Evolutionary conservation across 208 protist species (phyloP), one percentile per base, ranked within the genome.

Genomic region (Leishmania lainsoni): DNA sequence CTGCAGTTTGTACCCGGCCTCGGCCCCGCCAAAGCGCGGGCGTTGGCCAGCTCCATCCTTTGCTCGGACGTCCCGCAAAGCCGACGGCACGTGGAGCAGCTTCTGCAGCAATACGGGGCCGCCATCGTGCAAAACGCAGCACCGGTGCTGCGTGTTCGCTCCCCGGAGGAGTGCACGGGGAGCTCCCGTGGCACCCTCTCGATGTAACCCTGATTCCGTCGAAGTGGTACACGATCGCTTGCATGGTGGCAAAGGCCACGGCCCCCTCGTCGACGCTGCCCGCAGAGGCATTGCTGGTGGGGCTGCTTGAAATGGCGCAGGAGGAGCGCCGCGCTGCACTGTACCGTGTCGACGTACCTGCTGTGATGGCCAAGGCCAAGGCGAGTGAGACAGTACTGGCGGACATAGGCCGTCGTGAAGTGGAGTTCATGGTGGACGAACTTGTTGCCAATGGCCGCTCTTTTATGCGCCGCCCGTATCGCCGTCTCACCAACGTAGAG

Each of bases 1-100:
- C 66, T 97, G 71, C 94, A 97, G 88, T 97, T 97, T 76, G 79
- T 97, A 20, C 82, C 92, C 8, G 94, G 94, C n/a, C 85, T 97
- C 58, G 94, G 92, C 22, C 81, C 84, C 5, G 76, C 72, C 49
- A 92, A 92, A 70, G 90, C 92, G 16, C 86, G 83, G 0, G 88
- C 88, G 52, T 39, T 95, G 10, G 78, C 87, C 22, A 76, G 87
- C 42, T 42, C 89, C 14, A 20, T 91, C 32, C 76, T 61, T 9
- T 71, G 83, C 16, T 29, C 65, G 17, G 80, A 83, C 51, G 76
- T 87, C 10, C 71, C 76, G 14, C 91, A 83, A 78, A 88, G 92
- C 35, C 69, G 83, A 16, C 82, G 72, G 58, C 83, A 93, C 35
- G 58, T 84, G n/a, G 69, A 65, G n/a, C 63, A 80, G 52, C 76